Evolutionary conservation across 306 rosid genomes (phyloP).

Genomic region (Fagus sylvatica): DNA sequence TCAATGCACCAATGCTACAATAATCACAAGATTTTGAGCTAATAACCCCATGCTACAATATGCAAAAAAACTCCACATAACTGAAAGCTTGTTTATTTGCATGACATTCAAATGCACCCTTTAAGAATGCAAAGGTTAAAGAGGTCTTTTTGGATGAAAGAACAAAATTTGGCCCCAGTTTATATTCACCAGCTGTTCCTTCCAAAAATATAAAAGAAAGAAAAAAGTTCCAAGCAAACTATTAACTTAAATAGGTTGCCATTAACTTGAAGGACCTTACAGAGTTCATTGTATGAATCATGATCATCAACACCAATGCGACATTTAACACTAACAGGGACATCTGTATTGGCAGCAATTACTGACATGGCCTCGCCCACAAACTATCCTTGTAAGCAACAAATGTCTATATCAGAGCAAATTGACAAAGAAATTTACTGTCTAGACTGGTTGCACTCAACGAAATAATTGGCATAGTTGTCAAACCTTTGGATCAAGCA

Average conservation of each 20-base stretch:
- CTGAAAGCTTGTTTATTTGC: constrained; percentile 7
- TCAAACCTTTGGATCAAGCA: constrained; percentile 98
- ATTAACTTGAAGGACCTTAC: constrained; percentile 50
- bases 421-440: constrained; percentile 19
- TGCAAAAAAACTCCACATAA: background rate
- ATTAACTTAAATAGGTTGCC: constrained; percentile 7
- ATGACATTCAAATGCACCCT: constrained; percentile 1
- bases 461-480: constrained; percentile 16
- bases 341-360: constrained; percentile 82
- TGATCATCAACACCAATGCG: constrained; percentile 93
- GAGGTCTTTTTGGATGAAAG: background rate
- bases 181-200: background rate
- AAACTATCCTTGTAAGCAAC: constrained; percentile 82
- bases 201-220: background rate
- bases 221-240: background rate
- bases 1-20: background rate
- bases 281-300: constrained; percentile 93
- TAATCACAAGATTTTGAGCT: constrained; percentile 11
- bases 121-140: background rate
- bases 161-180: background rate
- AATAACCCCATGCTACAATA: background rate
- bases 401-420: constrained; percentile 49
- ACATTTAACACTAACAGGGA: constrained; percentile 84
- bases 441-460: constrained; percentile 11
- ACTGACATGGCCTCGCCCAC: constrained; percentile 93